Percentiles rank a stretch among this genome's conserved stretches.
These are phyloP conservation scores for Mycena belliarum DNA, from an alignment of 768 basidiomycete species.

Conservation along the genomic window DNA sequence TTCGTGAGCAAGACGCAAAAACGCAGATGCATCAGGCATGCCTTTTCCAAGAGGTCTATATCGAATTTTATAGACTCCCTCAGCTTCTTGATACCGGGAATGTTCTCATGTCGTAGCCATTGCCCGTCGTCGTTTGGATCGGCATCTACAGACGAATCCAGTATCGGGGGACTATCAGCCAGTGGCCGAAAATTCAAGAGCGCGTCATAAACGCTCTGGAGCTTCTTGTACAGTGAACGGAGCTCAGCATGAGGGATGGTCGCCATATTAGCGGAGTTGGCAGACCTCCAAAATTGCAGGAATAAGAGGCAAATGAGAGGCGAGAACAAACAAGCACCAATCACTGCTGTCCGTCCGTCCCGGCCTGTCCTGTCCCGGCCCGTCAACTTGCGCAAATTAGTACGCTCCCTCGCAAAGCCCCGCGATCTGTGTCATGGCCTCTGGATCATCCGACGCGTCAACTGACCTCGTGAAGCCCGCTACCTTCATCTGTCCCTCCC, in stretches of 20 bases:
- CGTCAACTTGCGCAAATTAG: too few relatives aligned
- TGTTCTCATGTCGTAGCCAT: constrained; percentile 19
- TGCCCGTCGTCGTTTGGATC: constrained; percentile 38
- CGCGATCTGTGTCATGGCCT: too few relatives aligned
- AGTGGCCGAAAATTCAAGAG: constrained; percentile 42
- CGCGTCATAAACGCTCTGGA: constrained; percentile 32
- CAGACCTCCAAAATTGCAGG: too few relatives aligned
- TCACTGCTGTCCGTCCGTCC: too few relatives aligned
- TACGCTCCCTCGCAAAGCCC: too few relatives aligned
- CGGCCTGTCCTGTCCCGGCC: too few relatives aligned
- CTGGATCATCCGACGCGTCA: neutral
- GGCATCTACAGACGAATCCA: constrained; percentile 41
- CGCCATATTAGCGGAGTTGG: neutral
- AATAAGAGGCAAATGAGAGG: too few relatives aligned
- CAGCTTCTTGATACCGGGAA: constrained; percentile 49
- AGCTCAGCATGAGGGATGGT: constrained; percentile 15
- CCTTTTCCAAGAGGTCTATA: constrained; percentile 47
- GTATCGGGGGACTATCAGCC: constrained; percentile 40
- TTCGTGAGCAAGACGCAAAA: constrained; percentile 14
- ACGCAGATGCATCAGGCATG: constrained; percentile 22
- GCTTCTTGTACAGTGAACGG: constrained; percentile 9
- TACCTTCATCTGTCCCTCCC: constrained; percentile 57
- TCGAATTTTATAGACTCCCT: constrained; percentile 47
- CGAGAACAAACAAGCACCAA: too few relatives aligned
- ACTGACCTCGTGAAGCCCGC: constrained; percentile 40